Conservation (phyloP, 225 moss, liverwort and hornwort genomes). For the Pseudisothecium myosuroides region DNA sequence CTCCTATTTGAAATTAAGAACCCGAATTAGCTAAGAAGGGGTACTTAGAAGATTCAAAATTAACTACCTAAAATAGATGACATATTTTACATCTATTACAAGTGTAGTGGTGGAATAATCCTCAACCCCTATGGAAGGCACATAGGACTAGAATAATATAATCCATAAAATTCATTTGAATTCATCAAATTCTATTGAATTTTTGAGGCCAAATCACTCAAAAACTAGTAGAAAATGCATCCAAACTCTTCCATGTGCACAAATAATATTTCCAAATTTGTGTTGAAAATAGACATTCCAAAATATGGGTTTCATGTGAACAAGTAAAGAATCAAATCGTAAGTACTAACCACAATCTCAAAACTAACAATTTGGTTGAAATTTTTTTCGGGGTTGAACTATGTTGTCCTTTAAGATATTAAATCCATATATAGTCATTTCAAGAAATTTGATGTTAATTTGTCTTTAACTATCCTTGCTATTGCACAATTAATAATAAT, state of each 20-base stretch:
- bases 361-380: not conserved
- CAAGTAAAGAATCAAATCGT: not conserved
- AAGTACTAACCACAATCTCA: too few relatives aligned
- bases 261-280: not conserved
- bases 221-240: not conserved
- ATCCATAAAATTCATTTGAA: not conserved
- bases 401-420: not conserved
- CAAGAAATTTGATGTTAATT: not conserved
- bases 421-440: not conserved
- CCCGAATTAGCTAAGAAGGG: too few relatives aligned
- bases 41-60: too few relatives aligned
- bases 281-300: not conserved
- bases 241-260: accelerated
- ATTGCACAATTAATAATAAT: not conserved
- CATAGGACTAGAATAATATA: not conserved
- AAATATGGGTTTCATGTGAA: not conserved
- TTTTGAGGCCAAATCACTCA: not conserved
- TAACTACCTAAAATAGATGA: too few relatives aligned
- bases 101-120: too few relatives aligned
- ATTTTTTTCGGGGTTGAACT: not conserved
- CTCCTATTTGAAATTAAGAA: too few relatives aligned
- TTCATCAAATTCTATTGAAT: not conserved
- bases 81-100: too few relatives aligned
- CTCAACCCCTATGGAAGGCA: too few relatives aligned
- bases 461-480: not conserved